phyloP scores from a whole-genome alignment of 148 eudicot genomes.

The Polygonum aviculare region DNA sequence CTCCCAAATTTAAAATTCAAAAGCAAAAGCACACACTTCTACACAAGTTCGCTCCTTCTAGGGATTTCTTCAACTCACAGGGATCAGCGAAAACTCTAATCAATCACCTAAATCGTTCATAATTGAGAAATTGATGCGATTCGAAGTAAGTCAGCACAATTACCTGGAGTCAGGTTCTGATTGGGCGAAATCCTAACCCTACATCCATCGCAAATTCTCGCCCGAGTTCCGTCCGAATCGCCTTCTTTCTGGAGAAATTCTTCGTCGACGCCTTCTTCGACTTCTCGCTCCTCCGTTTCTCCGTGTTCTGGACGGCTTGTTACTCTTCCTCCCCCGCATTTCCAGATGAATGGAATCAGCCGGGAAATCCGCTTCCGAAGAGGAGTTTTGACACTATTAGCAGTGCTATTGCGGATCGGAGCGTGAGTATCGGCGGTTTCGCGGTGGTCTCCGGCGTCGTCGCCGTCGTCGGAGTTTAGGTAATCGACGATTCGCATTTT shows the following conservation, averaged over 20 bases:
- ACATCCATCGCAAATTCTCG: background rate
- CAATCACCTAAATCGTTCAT: background rate
- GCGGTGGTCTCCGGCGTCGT: background rate
- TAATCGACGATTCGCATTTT: slow-evolving; percentile 7
- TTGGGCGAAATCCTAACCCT: background rate
- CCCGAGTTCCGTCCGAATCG: background rate
- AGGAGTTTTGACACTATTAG: background rate
- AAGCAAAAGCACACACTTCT: background rate
- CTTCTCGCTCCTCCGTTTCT: background rate
- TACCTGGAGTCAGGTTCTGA: background rate
- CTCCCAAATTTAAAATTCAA: background rate
- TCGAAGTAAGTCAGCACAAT: background rate
- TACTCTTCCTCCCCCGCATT: background rate
- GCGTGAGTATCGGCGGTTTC: background rate
- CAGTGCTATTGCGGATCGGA: background rate
- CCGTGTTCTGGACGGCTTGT: background rate
- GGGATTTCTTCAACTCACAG: background rate
- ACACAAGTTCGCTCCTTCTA: background rate
- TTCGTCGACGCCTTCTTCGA: background rate
- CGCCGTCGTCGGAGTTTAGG: background rate
- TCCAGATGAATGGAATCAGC: background rate
- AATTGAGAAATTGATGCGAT: background rate
- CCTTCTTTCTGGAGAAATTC: background rate
- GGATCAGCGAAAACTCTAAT: background rate
- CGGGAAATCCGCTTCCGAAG: background rate